phyloP scores from a whole-genome alignment of 176 grass and related monocot genomes.

The Musa beccarii region DNA sequence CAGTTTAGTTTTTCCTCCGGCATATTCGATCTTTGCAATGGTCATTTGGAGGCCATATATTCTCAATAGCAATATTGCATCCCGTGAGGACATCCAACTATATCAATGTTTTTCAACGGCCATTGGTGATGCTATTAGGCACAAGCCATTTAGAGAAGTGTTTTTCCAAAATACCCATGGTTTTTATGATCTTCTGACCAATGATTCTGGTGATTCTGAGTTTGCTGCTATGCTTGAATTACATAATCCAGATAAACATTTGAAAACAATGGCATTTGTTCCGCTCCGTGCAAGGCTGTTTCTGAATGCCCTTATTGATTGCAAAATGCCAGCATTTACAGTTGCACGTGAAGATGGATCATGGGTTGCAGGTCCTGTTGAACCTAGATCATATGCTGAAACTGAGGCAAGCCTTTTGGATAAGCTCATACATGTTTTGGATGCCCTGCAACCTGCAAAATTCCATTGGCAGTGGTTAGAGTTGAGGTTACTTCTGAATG shows the following conservation, averaged over 20 bases:
- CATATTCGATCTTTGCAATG: constrained; percentile 93
- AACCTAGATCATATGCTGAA: constrained; percentile 34
- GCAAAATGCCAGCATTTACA: constrained; percentile 47
- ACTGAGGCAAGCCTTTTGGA: constrained; percentile 64
- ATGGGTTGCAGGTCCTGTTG: constrained; percentile 39
- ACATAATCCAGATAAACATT: constrained; percentile 59
- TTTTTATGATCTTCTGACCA: constrained; percentile 70
- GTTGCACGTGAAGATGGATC: constrained; percentile 51
- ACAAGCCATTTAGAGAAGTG: constrained; percentile 82
- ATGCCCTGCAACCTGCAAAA: constrained; percentile 88
- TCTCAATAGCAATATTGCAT: constrained; percentile 32
- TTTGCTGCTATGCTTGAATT: constrained; percentile 79
- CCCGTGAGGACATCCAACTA: constrained; percentile 64
- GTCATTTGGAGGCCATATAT: constrained; percentile 84
- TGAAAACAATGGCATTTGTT: constrained; percentile 63
- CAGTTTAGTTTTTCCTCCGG: constrained; percentile 56
- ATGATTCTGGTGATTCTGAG: constrained; percentile 82
- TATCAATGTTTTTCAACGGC: constrained; percentile 56
- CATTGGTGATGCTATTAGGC: constrained; percentile 60
- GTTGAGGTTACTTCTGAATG: constrained; percentile 94
- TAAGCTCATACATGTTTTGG: constrained; percentile 75
- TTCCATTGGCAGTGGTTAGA: constrained; percentile 99
- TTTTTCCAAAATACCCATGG: constrained; percentile 73
- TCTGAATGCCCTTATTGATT: constrained; percentile 81
- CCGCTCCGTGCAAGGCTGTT: constrained; percentile 88